Conservation (phyloP, 306 rosid species). For the Cucumis cinereus region DNA sequence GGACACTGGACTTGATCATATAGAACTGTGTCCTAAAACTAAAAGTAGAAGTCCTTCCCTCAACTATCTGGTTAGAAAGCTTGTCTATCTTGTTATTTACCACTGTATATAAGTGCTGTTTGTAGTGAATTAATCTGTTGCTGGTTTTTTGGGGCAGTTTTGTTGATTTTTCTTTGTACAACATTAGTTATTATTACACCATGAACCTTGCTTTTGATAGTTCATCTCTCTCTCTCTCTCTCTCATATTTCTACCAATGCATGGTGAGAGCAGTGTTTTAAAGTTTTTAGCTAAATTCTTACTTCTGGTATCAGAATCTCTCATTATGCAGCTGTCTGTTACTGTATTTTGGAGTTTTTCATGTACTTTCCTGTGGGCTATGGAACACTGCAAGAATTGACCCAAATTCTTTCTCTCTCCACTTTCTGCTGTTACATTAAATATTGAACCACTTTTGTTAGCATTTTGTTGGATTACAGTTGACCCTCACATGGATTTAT, state of each 20-base stretch:
- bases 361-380: slow-evolving; percentile 6
- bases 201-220: neutral
- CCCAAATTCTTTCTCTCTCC: neutral
- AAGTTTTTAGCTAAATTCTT: neutral
- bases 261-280: neutral
- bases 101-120: neutral
- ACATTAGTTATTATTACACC: neutral
- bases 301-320: neutral
- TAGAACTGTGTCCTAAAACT: neutral
- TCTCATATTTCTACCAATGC: neutral
- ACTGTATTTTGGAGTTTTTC: neutral
- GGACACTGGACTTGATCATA: neutral
- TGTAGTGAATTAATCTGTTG: neutral
- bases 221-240: neutral
- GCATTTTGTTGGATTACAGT: slow-evolving; percentile 3
- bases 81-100: neutral
- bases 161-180: neutral
- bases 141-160: slow-evolving; percentile 4
- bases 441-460: neutral
- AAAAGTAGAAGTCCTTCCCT: neutral
- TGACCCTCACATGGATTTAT: neutral
- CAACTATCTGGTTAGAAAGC: neutral
- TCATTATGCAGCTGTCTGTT: neutral
- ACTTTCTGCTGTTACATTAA: neutral
- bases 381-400: neutral